These are phyloP conservation scores for Abelmoschus esculentus DNA, from an alignment of 345 rosid species.

Conservation along the genomic window DNA sequence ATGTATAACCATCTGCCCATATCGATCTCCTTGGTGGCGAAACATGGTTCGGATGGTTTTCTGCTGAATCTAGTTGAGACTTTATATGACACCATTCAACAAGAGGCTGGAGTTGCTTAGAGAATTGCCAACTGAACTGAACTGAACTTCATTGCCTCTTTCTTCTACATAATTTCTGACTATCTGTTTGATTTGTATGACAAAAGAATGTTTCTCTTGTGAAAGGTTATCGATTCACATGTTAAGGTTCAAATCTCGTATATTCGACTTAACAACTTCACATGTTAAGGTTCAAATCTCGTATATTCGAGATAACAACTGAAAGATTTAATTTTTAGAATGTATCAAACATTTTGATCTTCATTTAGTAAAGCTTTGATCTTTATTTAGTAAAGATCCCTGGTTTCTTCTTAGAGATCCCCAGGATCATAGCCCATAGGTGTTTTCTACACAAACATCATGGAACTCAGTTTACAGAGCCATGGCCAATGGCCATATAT, in stretches of 20 bases:
- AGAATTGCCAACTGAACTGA: neutral
- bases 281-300: too few relatives aligned
- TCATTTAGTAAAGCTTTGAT: neutral
- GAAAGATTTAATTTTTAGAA: too few relatives aligned
- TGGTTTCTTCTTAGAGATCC: neutral
- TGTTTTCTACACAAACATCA: neutral
- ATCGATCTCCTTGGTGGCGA: constrained; percentile 60
- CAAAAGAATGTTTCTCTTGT: neutral
- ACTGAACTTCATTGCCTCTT: neutral
- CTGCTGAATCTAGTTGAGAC: constrained; percentile 58
- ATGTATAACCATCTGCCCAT: constrained; percentile 49
- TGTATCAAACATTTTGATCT: too few relatives aligned
- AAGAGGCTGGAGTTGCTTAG: constrained; percentile 22
- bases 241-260: too few relatives aligned
- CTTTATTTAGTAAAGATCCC: neutral
- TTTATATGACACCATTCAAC: constrained; percentile 28
- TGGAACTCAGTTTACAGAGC: too few relatives aligned
- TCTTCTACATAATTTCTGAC: neutral
- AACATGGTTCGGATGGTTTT: constrained; percentile 69
- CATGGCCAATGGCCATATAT: too few relatives aligned
- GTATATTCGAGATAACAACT: too few relatives aligned
- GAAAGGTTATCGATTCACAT: too few relatives aligned
- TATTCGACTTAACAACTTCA: too few relatives aligned
- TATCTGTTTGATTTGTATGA: neutral
- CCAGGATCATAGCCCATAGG: neutral